Percentiles rank a stretch among this genome's conserved stretches.
These are phyloP conservation scores for Lactifluus volemus DNA, from an alignment of 768 basidiomycete genomes.

Conservation along the genomic window DNA sequence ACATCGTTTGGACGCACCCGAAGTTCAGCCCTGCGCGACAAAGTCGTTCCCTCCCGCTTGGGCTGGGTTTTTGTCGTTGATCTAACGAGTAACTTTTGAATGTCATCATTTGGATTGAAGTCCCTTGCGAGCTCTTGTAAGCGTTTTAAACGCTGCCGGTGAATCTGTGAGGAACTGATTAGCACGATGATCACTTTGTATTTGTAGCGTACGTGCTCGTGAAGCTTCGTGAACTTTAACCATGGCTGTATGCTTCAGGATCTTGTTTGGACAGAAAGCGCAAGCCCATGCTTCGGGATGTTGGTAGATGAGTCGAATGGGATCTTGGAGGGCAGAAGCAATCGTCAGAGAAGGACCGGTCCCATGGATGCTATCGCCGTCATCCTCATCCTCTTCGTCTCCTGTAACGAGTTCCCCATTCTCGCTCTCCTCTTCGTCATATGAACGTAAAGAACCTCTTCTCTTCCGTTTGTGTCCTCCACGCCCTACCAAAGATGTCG, in stretches of 20 bases:
- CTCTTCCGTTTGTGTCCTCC: constrained; percentile 2
- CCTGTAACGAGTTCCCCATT: constrained; percentile 19
- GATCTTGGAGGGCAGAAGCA: constrained; percentile 50
- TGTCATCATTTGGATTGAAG: constrained; percentile 37
- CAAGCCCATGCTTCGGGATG: constrained; percentile 52
- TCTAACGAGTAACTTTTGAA: constrained; percentile 31
- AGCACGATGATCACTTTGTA: constrained; percentile 1
- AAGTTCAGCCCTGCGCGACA: constrained; percentile 57
- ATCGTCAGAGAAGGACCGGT: constrained; percentile 42
- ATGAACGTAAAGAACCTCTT: constrained; percentile 18
- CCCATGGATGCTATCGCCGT: no score
- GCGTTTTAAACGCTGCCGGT: constrained; percentile 49
- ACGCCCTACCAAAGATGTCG: background rate
- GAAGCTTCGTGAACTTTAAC: constrained; percentile 49
- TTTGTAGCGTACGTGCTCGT: constrained; percentile 42
- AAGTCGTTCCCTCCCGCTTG: background rate
- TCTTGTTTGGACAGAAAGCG: constrained; percentile 62
- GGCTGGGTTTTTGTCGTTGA: background rate
- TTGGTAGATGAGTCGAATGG: constrained; percentile 50
- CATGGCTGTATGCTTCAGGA: constrained; percentile 54
- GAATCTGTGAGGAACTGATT: constrained; percentile 37
- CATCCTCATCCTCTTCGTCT: constrained; percentile 19
- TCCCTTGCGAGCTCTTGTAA: constrained; percentile 36
- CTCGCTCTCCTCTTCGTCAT: constrained; percentile 25
- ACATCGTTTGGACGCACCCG: constrained; percentile 35